phyloP scores from a whole-genome alignment of 2,329 filamentous ascomycete genomes.

The Sodiomyces alkalinus region DNA sequence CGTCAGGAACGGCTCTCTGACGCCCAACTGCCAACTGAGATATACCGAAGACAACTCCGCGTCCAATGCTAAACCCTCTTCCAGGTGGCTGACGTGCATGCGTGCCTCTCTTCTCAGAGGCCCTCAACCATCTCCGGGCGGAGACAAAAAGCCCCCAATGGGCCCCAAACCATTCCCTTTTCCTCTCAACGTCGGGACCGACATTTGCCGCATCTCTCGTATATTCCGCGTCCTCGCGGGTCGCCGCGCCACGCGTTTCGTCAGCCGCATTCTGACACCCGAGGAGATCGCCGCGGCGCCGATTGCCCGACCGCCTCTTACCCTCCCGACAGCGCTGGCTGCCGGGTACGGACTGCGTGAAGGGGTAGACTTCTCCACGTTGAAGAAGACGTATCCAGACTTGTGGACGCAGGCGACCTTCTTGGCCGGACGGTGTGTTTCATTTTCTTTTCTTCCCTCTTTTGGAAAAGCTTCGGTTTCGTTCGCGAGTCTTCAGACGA shows the following conservation, averaged over 20 bases:
- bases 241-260: slow-evolving; percentile 25
- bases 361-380: neutral
- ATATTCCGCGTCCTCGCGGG: slow-evolving; percentile 42
- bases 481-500: too few relatives aligned
- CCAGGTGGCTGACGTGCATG: too few relatives aligned
- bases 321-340: neutral
- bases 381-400: slow-evolving; percentile 8
- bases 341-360: neutral
- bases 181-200: slow-evolving; percentile 58
- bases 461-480: too few relatives aligned
- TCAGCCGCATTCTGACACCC: slow-evolving; percentile 29
- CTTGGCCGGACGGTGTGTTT: slow-evolving; percentile 27
- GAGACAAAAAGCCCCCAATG: too few relatives aligned
- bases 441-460: neutral
- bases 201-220: slow-evolving; percentile 58
- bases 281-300: slow-evolving; percentile 18
- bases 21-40: too few relatives aligned
- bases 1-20: too few relatives aligned
- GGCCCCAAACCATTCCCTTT: slow-evolving; percentile 36
- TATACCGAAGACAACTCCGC: too few relatives aligned
- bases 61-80: too few relatives aligned
- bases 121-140: too few relatives aligned
- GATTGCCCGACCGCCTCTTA: slow-evolving; percentile 5
- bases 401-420: slow-evolving; percentile 24
- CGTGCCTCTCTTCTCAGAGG: too few relatives aligned